Base-by-base conservation (phyloP, 169 alveolate species). In the Besnoitia besnoiti region DNA sequence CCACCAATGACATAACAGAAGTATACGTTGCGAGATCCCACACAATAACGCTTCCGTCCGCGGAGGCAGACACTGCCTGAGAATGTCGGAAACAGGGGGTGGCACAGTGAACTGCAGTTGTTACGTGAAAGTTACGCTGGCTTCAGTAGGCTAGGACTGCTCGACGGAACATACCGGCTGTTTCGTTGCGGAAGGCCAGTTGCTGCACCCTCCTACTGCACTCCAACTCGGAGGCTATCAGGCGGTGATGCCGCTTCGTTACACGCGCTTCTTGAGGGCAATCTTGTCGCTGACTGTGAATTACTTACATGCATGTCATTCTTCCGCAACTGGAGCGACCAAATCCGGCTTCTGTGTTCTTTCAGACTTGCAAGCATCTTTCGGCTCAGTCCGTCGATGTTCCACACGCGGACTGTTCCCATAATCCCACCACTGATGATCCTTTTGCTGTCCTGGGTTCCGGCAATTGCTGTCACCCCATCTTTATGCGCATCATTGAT, bases 361-460 rank as follows among this genome's bases (percentile, higher is more conserved):
- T 97, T 97, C 94, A 96, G 75, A 30, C 97, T 96, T 10, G 98
- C 95, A 40, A 84, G 76, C 95, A 93, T 47, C 82, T 33, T 87
- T 62, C 50, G 93, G 39, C 90, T 73, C 40, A 19, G 50, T 37
- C 61, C 89, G 59, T 61, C 89, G 19, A 47, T 42, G 39, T 75
- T 47, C 99, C 99, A 98, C 77, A 97, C 97, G 91, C 99, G 96
- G 19, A 97, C 98, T 91, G 97, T 98, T 50, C 99, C 99, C 89
- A 97, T 96, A 96, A 97, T 96, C 50, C 98, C 98, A 0, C 98
- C 98, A 30, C 97, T 92, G 27, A 94, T 94, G 90, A 95, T 76
- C 40, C 96, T 75, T 44, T 55, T 61, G 51, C 94, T 87, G 62
- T 90, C 95, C 27, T 75, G 42, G 14, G 94, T 92, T 24, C 92